phyloP scores from a whole-genome alignment of 352 stramenopile genomes.

The Phytophthora macrochlamydospora region DNA sequence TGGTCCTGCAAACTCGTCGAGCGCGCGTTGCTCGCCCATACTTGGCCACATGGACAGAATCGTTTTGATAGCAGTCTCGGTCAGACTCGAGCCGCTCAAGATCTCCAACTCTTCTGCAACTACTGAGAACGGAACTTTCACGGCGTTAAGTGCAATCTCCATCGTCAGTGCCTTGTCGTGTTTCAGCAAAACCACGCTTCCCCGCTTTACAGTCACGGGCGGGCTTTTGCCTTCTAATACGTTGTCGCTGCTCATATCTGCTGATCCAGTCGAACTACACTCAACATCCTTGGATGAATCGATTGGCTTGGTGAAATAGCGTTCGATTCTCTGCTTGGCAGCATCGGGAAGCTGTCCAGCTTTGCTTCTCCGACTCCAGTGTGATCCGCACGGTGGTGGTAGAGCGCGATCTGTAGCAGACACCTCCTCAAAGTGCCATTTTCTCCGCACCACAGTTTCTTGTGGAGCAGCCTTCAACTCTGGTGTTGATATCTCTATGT shows the following conservation, averaged over 20 bases:
- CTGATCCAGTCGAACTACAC: not conserved
- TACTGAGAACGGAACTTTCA: conserved; percentile 18
- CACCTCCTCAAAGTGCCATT: conserved; percentile 22
- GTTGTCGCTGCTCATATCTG: not conserved
- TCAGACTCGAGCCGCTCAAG: conserved; percentile 31
- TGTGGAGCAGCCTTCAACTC: not conserved
- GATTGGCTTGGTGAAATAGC: not conserved
- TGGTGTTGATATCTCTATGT: not conserved
- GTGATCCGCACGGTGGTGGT: not conserved
- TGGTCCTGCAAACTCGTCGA: conserved; percentile 28
- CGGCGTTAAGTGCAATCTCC: conserved; percentile 23
- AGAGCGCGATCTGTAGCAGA: not conserved
- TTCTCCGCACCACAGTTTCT: conserved; percentile 14
- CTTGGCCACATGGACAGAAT: conserved; percentile 42
- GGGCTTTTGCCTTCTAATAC: not conserved
- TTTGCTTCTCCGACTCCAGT: not conserved
- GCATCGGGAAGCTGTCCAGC: not conserved
- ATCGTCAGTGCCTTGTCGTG: conserved; percentile 31
- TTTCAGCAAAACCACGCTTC: conserved; percentile 23
- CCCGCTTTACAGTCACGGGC: not conserved
- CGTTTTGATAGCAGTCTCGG: conserved; percentile 33
- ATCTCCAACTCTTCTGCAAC: conserved; percentile 32
- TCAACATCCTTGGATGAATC: not conserved
- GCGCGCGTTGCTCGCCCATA: conserved; percentile 20
- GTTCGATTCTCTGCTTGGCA: not conserved